Conservation (phyloP, 768 basidiomycete species). For the Tephrocybe sp. region DNA sequence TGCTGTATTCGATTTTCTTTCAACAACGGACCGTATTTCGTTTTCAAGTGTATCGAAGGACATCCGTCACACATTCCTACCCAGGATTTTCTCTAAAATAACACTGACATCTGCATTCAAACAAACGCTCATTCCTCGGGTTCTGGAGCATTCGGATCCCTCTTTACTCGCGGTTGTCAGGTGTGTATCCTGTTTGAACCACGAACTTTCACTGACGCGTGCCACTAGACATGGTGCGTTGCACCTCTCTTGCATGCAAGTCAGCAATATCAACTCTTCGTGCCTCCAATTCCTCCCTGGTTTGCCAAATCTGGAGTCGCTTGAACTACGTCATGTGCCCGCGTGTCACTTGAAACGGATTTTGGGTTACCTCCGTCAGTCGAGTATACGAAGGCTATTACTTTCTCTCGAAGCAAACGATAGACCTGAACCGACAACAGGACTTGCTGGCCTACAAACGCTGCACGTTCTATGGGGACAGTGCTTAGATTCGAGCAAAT, state of each 20-base stretch:
- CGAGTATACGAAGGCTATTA: not conserved
- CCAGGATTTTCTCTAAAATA: not conserved
- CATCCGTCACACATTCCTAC: not conserved
- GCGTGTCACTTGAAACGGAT: not conserved
- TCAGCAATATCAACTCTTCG: not conserved
- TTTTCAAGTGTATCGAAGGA: constrained; percentile 1
- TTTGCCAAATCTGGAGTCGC: constrained; percentile 1
- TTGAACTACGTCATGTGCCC: not conserved
- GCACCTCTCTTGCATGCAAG: not conserved
- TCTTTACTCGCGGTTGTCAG: not conserved
- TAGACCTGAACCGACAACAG: not conserved
- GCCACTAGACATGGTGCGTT: not conserved
- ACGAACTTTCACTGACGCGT: not conserved
- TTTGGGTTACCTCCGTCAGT: not conserved
- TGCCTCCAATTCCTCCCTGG: not conserved
- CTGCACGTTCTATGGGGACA: not conserved
- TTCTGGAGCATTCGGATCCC: not conserved
- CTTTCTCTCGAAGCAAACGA: constrained; percentile 1
- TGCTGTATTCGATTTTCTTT: not conserved
- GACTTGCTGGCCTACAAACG: not conserved
- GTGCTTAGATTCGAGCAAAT: not conserved
- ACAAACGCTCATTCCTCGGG: not conserved
- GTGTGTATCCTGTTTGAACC: not conserved
- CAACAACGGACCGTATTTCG: not conserved
- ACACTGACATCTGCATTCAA: not conserved